Percentiles rank a stretch among this genome's conserved stretches.
These are phyloP conservation scores for Penicillium sp. DNA, from an alignment of 2,329 filamentous ascomycete species.

Conservation along the genomic window DNA sequence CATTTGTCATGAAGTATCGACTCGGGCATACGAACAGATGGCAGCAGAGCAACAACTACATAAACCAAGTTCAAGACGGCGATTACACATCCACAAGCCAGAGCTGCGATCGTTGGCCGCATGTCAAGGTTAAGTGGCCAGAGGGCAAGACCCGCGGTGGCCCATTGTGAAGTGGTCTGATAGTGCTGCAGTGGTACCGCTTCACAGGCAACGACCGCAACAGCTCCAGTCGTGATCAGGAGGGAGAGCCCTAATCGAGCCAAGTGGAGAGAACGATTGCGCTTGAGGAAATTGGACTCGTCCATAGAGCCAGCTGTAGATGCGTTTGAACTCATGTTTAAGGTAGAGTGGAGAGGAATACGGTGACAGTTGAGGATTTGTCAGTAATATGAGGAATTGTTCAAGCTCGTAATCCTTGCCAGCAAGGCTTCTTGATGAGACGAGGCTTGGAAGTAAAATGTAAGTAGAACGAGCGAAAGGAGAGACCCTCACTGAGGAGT, in stretches of 20 bases:
- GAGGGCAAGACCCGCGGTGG: conserved; percentile 37
- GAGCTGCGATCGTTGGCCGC: conserved; percentile 40
- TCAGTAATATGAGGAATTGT: conserved; percentile 6
- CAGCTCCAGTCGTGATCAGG: conserved; percentile 32
- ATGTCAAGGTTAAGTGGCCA: conserved; percentile 48
- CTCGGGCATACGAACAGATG: conserved; percentile 35
- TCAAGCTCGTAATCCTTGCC: conserved; percentile 19
- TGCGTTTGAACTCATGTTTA: conserved; percentile 31
- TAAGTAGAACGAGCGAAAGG: conserved; percentile 5
- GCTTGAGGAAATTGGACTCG: conserved; percentile 40
- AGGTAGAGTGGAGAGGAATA: neutral
- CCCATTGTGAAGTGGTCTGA: conserved; percentile 38
- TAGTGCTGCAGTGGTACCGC: conserved; percentile 44
- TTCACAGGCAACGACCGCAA: conserved; percentile 41
- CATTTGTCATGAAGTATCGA: neutral
- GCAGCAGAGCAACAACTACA: conserved; percentile 34
- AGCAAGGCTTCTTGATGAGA: conserved; percentile 17
- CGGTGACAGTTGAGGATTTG: conserved; percentile 1
- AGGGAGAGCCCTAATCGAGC: conserved; percentile 38
- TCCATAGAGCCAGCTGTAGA: conserved; percentile 36
- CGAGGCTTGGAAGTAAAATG: neutral
- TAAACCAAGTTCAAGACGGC: conserved; percentile 36
- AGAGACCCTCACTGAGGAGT: conserved; percentile 6
- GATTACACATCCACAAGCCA: conserved; percentile 43
- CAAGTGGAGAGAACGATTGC: conserved; percentile 36